Base-by-base conservation (phyloP, 2,329 filamentous ascomycete species). In the Venturia pyrina region DNA sequence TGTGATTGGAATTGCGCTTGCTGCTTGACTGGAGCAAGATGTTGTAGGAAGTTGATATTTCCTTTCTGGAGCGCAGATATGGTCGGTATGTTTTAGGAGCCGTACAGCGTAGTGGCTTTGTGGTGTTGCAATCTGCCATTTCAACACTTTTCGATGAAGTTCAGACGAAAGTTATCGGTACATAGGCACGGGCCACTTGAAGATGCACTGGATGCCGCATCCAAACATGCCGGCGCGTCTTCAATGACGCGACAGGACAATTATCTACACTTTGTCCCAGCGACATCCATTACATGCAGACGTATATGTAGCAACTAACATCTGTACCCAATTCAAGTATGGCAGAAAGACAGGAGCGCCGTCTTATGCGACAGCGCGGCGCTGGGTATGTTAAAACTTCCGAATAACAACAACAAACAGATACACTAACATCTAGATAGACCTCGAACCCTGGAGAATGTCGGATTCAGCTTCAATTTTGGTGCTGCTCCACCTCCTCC, bases 361-460 rank as follows among this genome's bases (percentile, higher is more conserved):
- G 78, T 71, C 80, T 80, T 72, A 82, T 83, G 80, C 82, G 82
- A 74, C 79, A 83, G 74, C 82, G 82, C 71, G 82, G 82, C 73
- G 82, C 82, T 72, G 82, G 78, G 81, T 84, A 80, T 62, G 59
- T 43, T 56, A 48, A 19, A 41, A 34, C 46, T 24, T 19, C 53
- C 34, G 63, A 67, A 71, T 73, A 66, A 77, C 68, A 68, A 28
- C 56, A 59, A 59, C 21, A 59, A 37, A n/a, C 53, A 59, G 19
- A 59, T 15, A 28, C 10, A n/a, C 53, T 59, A n/a, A 59, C 28
- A 13, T 44, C 44, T 48, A 66, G 64, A 64, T 69, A 83, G 81
- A 59, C 76, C 78, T 68, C 79, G 79, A 66, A 77, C 79, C 68
- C 73, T 78, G 65, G 81, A 75, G 70, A 78, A 76, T 65, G 76